Evolutionary conservation across 352 stramenopile genomes (phyloP), one percentile per base, ranked within the genome.

Genomic region (Hyaloperonospora brassicae): DNA sequence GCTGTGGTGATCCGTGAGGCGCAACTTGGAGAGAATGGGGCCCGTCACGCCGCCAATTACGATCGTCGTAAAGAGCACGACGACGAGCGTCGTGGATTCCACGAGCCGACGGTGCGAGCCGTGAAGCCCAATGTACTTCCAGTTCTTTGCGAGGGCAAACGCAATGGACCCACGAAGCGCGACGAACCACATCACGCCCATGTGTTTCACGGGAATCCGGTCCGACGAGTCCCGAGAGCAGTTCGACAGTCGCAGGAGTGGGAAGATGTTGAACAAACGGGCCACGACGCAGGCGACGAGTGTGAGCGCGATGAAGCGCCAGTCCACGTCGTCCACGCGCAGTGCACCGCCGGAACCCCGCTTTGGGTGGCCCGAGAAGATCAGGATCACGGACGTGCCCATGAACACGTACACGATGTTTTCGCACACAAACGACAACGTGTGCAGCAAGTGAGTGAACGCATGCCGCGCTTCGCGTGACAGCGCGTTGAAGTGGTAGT

Each of bases 91-190:
- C 11, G 83, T 93, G 17, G 80, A 91, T 49, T 91, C 83, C 42
- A 93, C 76, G 8, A 93, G 68, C 39, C 83, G 84, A 25, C 77
- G 79, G 46, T 93, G 83, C 13, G 77, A 87, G 12, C 79, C 78
- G 34, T 86, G 55, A 5, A 73, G 61, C 13, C 79, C 80, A 24
- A 77, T 62, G 53, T 88, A 90, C 38, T 73, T 78, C 83, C 83
- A 93, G 56, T 79, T 89, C 70, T 91, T 91, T 25, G 79, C 82
- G 21, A 95, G 84, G 4, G 89, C 87, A 49, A 97, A 98, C 5
- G 90, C 84, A 31, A 98, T 95, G 22, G 93, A 95, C 34, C 93
- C 93, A 22, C 93, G 84, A 35, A 98, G 70, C 35, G 89, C 90
- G 5, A 87, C 84, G 55, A 97, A 97, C 85, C 88, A 98, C 50